phyloP scores from a whole-genome alignment of 202 grass and related monocot genomes.

The Alloteropsis angusta region DNA sequence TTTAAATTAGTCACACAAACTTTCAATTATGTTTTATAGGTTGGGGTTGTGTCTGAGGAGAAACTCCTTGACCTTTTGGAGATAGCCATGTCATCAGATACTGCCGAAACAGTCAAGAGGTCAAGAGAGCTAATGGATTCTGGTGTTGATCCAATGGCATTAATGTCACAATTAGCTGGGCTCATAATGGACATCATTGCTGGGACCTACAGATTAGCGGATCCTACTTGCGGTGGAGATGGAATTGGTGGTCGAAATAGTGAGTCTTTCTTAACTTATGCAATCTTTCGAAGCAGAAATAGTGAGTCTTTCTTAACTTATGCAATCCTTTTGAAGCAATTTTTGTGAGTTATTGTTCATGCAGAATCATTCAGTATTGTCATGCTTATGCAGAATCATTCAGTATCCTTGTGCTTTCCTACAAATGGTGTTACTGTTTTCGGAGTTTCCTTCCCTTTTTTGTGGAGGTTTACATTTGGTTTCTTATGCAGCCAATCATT shows the following conservation, averaged over 20 bases:
- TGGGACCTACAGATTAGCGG: slow-evolving; percentile 70
- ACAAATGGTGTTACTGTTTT: not conserved
- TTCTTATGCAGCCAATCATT: not conserved
- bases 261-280: slow-evolving; percentile 46
- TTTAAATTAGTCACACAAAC: slow-evolving; percentile 15
- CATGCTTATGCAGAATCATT: not conserved
- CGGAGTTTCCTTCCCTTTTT: slow-evolving; percentile 13
- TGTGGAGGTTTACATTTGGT: not conserved
- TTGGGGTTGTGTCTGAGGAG: slow-evolving; percentile 95
- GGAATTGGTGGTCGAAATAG: slow-evolving; percentile 65
- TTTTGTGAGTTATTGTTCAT: not conserved
- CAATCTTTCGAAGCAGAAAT: slow-evolving; percentile 39
- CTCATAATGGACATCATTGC: slow-evolving; percentile 99
- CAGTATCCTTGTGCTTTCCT: not conserved
- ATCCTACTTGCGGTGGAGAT: slow-evolving; percentile 52
- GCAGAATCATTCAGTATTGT: not conserved
- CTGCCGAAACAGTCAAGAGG: slow-evolving; percentile 83
- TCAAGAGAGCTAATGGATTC: slow-evolving; percentile 96
- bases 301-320: slow-evolving; percentile 56
- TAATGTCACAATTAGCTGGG: slow-evolving; percentile 98
- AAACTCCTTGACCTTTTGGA: slow-evolving; percentile 95
- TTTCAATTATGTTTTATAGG: slow-evolving; percentile 49
- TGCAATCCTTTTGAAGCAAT: not conserved
- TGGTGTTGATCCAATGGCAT: slow-evolving; percentile 89
- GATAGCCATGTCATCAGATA: slow-evolving; percentile 96